Evolutionary conservation across 2,329 filamentous ascomycete species (phyloP), one percentile per base, ranked within the genome.

Genomic region (Aspergillus clavatus): DNA sequence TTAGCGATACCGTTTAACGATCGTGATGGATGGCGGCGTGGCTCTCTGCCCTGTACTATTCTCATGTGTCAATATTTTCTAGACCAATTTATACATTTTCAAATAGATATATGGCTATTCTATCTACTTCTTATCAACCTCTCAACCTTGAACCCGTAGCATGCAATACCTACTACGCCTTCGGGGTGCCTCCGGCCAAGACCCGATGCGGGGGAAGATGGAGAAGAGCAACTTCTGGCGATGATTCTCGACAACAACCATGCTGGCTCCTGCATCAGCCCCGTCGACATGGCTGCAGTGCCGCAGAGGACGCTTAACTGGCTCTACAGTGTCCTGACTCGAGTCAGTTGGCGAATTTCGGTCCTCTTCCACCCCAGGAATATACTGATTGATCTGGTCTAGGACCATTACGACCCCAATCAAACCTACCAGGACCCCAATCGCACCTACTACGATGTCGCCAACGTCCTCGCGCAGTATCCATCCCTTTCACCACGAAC

Each of bases 391-490:
- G 16, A 45, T 47, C 22, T 42, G 18, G 46, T 47, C 22, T 52
- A 68, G 63, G 63, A 69, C 49, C 62, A 62, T 53, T 59, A 63
- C 48, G 62, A 66, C 54, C 61, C 63, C 45, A 61, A 62, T 39
- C 67, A 97, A 87, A 89, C 95, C 79, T 97, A 98, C 66, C 83
- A 83, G 66, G 88, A 97, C 72, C 85, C 94, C 47, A 94, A 91
- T 63, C 85, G 89, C 50, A 89, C 90, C 43, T 97, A 97, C 72
- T 86, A 86, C 65, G 90, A 97, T 70, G 84, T 94, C 57, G 90
- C 87, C 52, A 85, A 89, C 62, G 81, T 84, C 22, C 81, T 98
- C 42, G 80, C 86, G 24, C 80, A 86, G 56, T 89, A 89, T 62
- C 82, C 89, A 6, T 86, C 87, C 2, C 76, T 98, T 18, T 80